These are phyloP conservation scores for Cenchrus fungigraminus DNA, from an alignment of 176 grass and related monocot species.

Conservation along the genomic window DNA sequence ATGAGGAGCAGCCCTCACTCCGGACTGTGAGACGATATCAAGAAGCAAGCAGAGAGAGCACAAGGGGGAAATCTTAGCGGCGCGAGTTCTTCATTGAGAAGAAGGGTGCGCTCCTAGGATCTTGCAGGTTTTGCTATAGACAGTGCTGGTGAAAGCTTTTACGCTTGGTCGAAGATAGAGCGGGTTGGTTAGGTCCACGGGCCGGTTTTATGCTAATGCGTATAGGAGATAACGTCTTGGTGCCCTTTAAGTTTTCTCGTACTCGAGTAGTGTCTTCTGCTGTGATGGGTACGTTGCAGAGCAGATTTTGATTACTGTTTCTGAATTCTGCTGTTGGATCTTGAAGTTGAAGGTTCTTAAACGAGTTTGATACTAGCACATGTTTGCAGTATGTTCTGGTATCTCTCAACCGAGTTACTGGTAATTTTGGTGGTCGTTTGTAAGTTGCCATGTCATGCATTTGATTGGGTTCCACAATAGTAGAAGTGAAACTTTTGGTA, in stretches of 20 bases:
- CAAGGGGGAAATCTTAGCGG: neutral
- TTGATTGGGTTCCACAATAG: neutral
- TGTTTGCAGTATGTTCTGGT: neutral
- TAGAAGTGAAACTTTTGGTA: neutral
- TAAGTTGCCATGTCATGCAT: neutral
- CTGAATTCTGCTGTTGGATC: neutral
- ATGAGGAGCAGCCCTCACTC: neutral
- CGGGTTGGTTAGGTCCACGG: neutral
- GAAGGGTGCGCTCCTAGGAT: neutral
- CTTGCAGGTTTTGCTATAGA: slow-evolving; percentile 15
- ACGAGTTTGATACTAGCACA: neutral
- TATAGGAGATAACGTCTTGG: neutral
- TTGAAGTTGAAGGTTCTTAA: neutral
- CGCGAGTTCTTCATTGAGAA: neutral
- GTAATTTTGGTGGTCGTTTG: neutral
- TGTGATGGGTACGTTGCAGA: slow-evolving; percentile 4
- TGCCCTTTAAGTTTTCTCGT: neutral
- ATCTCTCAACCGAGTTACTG: neutral
- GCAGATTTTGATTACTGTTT: neutral
- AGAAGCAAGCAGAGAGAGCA: neutral
- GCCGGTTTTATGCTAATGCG: neutral
- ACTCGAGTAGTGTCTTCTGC: neutral
- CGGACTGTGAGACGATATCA: neutral
- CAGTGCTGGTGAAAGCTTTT: neutral
- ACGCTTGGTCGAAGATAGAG: neutral